These are phyloP conservation scores for Saccharomycopsis hybrid DNA, from an alignment of 1,139 yeast species.

Conservation along the genomic window DNA sequence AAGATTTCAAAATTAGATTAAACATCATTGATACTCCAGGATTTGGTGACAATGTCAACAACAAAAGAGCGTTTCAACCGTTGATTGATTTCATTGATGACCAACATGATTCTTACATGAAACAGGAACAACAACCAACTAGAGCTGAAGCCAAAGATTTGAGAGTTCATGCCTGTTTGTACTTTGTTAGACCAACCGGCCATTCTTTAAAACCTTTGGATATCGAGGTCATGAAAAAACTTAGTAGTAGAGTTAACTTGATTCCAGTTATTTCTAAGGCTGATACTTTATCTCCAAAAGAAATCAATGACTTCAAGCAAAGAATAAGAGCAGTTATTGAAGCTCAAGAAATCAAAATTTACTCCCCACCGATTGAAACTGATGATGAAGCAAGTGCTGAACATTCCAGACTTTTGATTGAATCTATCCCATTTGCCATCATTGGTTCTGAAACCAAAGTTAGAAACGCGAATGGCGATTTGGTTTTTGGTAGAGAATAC, in stretches of 20 bases:
- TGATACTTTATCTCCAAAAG: conserved; percentile 82
- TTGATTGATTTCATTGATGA: conserved; percentile 92
- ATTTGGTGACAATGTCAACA: conserved; percentile 93
- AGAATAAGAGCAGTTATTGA: conserved; percentile 87
- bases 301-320: conserved; percentile 73
- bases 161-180: conserved; percentile 92
- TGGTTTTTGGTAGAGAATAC: conserved; percentile 85
- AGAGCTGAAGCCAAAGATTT: conserved; percentile 68
- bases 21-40: conserved; percentile 97
- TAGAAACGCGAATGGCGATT: conserved; percentile 67
- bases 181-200: conserved; percentile 94
- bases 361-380: conserved; percentile 76
- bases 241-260: conserved; percentile 83
- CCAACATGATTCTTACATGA: conserved; percentile 91
- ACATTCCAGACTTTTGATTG: conserved; percentile 77
- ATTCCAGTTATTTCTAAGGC: conserved; percentile 95
- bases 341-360: conserved; percentile 85
- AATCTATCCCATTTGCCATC: conserved; percentile 89
- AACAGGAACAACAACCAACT: conserved; percentile 92
- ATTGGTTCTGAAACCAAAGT: conserved; percentile 88
- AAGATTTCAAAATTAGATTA: conserved; percentile 76
- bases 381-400: conserved; percentile 74
- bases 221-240: conserved; percentile 84
- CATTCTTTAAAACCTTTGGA: conserved; percentile 92
- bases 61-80: conserved; percentile 89